Conservation (phyloP, 1,284 basidiomycete species). For the Fomitopsis schrenkii region DNA sequence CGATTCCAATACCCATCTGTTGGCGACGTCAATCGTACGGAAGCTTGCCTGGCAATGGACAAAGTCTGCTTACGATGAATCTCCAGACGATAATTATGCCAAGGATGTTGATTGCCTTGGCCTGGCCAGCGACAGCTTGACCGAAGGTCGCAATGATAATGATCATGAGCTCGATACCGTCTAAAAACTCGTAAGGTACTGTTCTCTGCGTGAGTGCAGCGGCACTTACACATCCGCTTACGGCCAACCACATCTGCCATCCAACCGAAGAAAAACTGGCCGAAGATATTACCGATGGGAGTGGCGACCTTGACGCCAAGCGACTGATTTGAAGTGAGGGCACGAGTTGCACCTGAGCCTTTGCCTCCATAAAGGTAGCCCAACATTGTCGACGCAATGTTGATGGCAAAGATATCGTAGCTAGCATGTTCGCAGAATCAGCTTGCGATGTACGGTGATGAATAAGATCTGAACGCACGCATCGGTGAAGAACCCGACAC, state of each 20-base stretch:
- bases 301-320: slow-evolving; percentile 79
- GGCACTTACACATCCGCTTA: slow-evolving; percentile 42
- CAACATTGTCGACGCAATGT: slow-evolving; percentile 72
- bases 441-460: no score
- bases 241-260: slow-evolving; percentile 53
- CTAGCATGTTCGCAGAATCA: slow-evolving; percentile 24
- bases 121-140: slow-evolving; percentile 46
- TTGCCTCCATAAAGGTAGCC: slow-evolving; percentile 52
- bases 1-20: slow-evolving; percentile 44
- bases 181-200: slow-evolving; percentile 30
- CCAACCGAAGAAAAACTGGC: slow-evolving; percentile 55
- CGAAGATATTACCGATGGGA: slow-evolving; percentile 57
- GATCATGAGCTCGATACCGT: slow-evolving; percentile 57
- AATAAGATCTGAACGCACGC: slow-evolving; percentile 37
- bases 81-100: slow-evolving; percentile 57
- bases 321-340: slow-evolving; percentile 55
- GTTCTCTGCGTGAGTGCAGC: not conserved
- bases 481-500: slow-evolving; percentile 83
- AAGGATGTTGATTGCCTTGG: slow-evolving; percentile 53
- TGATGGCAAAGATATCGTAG: slow-evolving; percentile 76
- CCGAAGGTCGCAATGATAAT: slow-evolving; percentile 49
- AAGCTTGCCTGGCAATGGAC: no score
- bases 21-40: not conserved
- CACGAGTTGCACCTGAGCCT: slow-evolving; percentile 16
- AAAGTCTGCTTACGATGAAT: slow-evolving; percentile 33